Percentiles rank a stretch among this genome's conserved stretches.
These are phyloP conservation scores for Striga asiatica DNA, from an alignment of 257 asterid species.

Conservation along the genomic window DNA sequence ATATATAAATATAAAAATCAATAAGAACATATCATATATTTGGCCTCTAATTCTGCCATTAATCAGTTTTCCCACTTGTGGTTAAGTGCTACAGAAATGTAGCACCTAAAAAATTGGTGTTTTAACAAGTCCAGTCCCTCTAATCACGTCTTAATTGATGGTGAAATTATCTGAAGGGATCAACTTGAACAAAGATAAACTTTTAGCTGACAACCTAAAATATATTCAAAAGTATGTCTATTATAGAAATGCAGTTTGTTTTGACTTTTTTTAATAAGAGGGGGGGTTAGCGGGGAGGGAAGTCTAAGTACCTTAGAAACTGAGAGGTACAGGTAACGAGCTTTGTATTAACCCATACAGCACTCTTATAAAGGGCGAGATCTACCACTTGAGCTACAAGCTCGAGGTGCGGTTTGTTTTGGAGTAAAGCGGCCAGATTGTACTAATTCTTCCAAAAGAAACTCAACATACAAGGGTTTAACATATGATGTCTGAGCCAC, in stretches of 20 bases:
- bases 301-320: no score
- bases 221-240: not conserved
- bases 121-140: not conserved
- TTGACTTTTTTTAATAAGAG: no score
- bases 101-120: not conserved
- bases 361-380: no score
- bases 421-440: constrained; percentile 3
- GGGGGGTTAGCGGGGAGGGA: no score
- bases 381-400: no score
- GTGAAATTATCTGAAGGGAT: not conserved
- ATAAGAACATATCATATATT: not conserved
- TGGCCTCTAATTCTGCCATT: not conserved
- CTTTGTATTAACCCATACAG: no score
- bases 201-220: not conserved
- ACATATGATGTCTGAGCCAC: constrained; percentile 3
- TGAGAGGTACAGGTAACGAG: no score
- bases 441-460: constrained; percentile 2
- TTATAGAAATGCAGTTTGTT: constrained; percentile 3
- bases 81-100: not conserved
- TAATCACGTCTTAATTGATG: not conserved
- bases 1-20: not conserved
- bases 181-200: not conserved
- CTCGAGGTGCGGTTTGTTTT: no score
- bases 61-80: not conserved
- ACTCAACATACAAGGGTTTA: not conserved